Evolutionary conservation across 225 moss, liverwort and hornwort genomes (phyloP).

Genomic region (Polytrichum formosum): DNA sequence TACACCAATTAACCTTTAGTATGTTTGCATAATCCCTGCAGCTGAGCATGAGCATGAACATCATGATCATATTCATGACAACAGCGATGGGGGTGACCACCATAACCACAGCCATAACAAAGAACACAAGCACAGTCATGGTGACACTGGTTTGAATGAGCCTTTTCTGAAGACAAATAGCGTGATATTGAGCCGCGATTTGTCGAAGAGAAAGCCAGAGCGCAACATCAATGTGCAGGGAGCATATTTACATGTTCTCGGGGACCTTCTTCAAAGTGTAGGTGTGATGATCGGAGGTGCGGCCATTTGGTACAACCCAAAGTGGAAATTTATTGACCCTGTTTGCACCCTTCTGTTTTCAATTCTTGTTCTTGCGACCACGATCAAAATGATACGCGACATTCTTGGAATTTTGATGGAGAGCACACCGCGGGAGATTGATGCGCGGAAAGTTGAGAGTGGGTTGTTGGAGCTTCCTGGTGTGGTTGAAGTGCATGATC

Average conservation of each 20-base stretch:
- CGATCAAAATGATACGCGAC: slow-evolving; percentile 76
- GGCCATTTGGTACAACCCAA: slow-evolving; percentile 78
- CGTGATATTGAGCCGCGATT: slow-evolving; percentile 20
- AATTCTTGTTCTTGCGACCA: slow-evolving; percentile 71
- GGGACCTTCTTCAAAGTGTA: slow-evolving; percentile 88
- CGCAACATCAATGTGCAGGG: slow-evolving; percentile 82
- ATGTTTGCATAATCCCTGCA: slow-evolving; percentile 11
- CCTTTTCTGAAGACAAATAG: slow-evolving; percentile 38
- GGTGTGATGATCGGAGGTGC: slow-evolving; percentile 92
- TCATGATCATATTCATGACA: slow-evolving; percentile 5
- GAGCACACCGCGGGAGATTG: slow-evolving; percentile 89
- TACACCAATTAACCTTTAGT: background rate
- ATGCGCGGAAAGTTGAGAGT: slow-evolving; percentile 63
- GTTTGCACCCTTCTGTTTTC: slow-evolving; percentile 85
- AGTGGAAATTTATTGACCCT: slow-evolving; percentile 72
- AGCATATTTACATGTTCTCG: slow-evolving; percentile 85
- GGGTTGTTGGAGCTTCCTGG: slow-evolving; percentile 64
- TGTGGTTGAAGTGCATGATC: slow-evolving; percentile 88
- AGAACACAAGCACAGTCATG: slow-evolving; percentile 5
- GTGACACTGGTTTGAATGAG: slow-evolving; percentile 13
- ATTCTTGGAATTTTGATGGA: slow-evolving; percentile 93
- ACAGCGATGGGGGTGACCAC: background rate
- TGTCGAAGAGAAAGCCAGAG: slow-evolving; percentile 20
- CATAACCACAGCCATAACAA: slow-evolving; percentile 13
- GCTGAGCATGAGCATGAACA: slow-evolving; percentile 32